phyloP scores from a whole-genome alignment of 2,329 filamentous ascomycete genomes.

The Orbilia javanica region DNA sequence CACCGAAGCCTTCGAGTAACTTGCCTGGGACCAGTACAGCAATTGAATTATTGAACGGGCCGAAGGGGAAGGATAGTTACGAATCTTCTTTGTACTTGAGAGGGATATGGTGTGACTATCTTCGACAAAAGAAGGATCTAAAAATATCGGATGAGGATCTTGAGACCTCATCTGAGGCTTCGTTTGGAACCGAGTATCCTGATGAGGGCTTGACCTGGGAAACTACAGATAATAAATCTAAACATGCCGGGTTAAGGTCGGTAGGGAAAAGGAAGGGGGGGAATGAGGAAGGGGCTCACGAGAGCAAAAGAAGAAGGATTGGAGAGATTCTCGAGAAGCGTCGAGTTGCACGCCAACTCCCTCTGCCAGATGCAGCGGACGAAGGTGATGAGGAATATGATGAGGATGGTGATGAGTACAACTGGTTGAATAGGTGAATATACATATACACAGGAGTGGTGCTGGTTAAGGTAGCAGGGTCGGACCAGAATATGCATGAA shows the following conservation, averaged over 20 bases:
- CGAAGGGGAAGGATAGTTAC: conserved; percentile 22
- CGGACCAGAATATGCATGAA: too few species aligned
- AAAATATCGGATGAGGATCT: not conserved
- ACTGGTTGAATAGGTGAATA: not conserved
- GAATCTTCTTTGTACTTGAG: conserved; percentile 39
- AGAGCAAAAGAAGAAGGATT: conserved; percentile 35
- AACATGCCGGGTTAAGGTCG: conserved; percentile 13
- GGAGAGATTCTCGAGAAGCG: conserved; percentile 24
- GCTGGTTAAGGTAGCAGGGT: too few species aligned
- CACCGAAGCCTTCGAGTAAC: not conserved
- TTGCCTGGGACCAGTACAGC: not conserved
- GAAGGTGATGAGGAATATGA: not conserved
- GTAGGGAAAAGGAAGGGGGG: conserved; percentile 12
- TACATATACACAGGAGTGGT: too few species aligned
- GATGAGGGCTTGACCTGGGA: not conserved
- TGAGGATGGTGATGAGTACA: not conserved
- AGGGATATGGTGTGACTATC: conserved; percentile 41
- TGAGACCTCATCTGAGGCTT: not conserved
- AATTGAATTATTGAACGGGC: conserved; percentile 1
- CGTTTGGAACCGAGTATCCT: not conserved
- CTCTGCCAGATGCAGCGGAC: not conserved
- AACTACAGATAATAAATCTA: not conserved
- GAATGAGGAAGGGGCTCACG: not conserved
- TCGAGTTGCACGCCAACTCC: not conserved
- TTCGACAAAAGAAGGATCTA: conserved; percentile 2